Evolutionary conservation across 164 flowering plant genomes (phyloP), one percentile per base, ranked within the genome.

Genomic region (Echeveria elegans): DNA sequence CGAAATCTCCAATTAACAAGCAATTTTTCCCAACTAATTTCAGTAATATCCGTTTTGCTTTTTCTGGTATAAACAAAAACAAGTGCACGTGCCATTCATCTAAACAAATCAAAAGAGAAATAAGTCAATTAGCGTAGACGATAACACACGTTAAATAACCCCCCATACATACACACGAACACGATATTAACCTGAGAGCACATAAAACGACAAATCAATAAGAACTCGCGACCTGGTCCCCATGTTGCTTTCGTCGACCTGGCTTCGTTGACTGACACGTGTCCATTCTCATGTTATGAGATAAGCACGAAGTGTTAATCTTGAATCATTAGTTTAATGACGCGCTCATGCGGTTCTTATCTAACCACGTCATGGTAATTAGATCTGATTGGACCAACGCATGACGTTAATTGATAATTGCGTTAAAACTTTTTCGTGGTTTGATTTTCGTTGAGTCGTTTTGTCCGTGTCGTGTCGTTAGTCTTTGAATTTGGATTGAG

Each of bases 281-380:
- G 61, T 56, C 19, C 34, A 14, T 21, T 52, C 2, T 23, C 12
- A n/a, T n/a, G 53, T 21, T 21, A 28, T 14, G 32, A 26, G 61
- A 56, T 56, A 56, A 56, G 61, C 61, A 26, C 61, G 61, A n/a
- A 34, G 28, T 21, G 28, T 21, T 19, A 63, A 34, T 29, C 45
- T 63, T 10, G 66, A 21, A 19, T 40, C 41, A 37, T 21, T 34
- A 36, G 30, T 56, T 56, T 56, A 56, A 56, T 26, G 5, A 56
- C 34, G 32, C 61, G 18, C 61, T 56, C 61, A 32, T 56, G 61
- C 61, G 61, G 61, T 16, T 56, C 61, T 56, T 56, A 56, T 56
- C 61, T 11, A 1, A 32, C 32, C 61, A 56, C 61, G 32, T 56
- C 61, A 28, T 26, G 32, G 18, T 10, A 11, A 29, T 56, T 56